Base-by-base conservation (phyloP, 331 rosid genomes). In the Pyracantha coccinea region DNA sequence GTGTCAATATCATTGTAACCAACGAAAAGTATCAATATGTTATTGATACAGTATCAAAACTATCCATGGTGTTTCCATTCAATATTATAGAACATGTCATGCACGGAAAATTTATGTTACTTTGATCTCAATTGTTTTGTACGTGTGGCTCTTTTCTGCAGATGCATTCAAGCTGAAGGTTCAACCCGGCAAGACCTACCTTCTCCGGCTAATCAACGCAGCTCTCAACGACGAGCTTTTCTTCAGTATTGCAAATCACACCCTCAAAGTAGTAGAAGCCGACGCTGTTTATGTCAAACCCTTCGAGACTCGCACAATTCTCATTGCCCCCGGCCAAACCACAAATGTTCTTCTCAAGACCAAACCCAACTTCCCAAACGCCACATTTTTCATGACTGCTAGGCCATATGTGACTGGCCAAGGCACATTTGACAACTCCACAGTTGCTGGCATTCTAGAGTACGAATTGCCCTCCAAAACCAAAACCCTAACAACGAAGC, bases 361-460 rank as follows among this genome's bases (percentile, higher is more conserved):
- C 70, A 77, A 72, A 25, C 60, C 75, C 25, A 28, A 25, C 17
- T 33, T 52, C 53, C 85, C 85, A 27, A 72, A 76, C 1, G 85
- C 85, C 55, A 72, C 75, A 24, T 81, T 81, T 27, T 47, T 81
- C 65, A 77, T 81, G 78, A 59, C 67, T 1, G 85, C 85, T 6
- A 66, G 81, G 33, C 85, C 82, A 13, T 81, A 81, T 12, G 75
- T 68, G 10, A 81, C 85, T 0, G 85, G 85, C 33, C 63, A n/a
- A 23, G 85, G 81, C 53, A 72, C 85, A 23, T 81, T 81, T 15
- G 85, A 81, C 54, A 81, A 81, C 76, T 72, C 85, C 32, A 81
- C 72, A 8, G 62, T 77, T 20, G 81, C 76, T 9, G 85, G 78
- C 4, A 33, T 81, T n/a, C 24, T 81, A 11, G 76, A 77, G 9